Evolutionary conservation across 768 basidiomycete species (phyloP).

Genomic region (Tulasnella sp.): DNA sequence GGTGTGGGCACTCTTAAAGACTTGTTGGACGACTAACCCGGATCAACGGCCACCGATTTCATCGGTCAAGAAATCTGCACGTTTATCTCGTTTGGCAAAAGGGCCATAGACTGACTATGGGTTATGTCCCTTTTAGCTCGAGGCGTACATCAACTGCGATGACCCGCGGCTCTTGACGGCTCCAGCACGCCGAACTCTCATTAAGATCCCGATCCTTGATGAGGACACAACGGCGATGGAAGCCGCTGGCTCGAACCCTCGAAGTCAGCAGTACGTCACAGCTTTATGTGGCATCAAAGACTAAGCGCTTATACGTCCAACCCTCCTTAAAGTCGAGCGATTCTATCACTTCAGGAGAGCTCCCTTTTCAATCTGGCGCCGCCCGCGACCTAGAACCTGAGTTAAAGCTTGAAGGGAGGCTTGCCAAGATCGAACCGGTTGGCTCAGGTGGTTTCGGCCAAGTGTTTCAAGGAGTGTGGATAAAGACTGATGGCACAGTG

Average conservation of each 20-base stretch:
- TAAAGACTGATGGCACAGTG: not conserved
- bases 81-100: not conserved
- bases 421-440: not conserved
- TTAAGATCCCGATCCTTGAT: not conserved
- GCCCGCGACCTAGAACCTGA: not conserved
- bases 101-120: not conserved
- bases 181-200: not conserved
- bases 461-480: not conserved
- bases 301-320: not conserved
- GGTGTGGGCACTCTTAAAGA: not conserved
- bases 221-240: not conserved
- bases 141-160: not conserved
- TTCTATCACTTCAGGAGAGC: not conserved
- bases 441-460: not conserved
- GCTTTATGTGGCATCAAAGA: no score
- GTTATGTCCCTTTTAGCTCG: not conserved
- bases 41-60: not conserved
- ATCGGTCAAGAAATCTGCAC: not conserved
- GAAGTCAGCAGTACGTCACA: not conserved
- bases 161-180: not conserved
- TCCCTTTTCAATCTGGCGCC: not conserved
- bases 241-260: not conserved
- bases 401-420: not conserved
- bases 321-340: not conserved
- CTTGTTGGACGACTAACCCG: not conserved